Base-by-base conservation (phyloP, 2,329 filamentous ascomycete genomes). In the Pestalotiopsis sp. region DNA sequence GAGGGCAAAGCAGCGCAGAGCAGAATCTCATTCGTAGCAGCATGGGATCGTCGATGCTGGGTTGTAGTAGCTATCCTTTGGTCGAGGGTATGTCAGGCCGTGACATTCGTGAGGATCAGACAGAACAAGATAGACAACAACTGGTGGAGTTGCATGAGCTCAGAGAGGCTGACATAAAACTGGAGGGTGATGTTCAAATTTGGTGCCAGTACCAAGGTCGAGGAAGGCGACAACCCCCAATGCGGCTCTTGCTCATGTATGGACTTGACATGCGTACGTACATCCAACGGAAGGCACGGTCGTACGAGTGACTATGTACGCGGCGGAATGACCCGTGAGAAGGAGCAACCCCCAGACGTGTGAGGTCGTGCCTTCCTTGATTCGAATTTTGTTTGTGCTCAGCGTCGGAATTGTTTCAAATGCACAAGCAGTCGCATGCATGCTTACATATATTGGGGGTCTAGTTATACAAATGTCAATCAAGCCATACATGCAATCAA, bases 191-290 rank as follows among this genome's bases (percentile, higher is more conserved):
- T 52, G 44, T 52, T n/a, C 20, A 9, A n/a, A n/a, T 52, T 52
- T 52, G 44, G 44, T 20, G 44, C 44, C 17, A 6, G 44, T 20
- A 22, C 44, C 30, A 35, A 35, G 30, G 30, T 35, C 30, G 30
- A 35, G 30, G 7, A 17, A 17, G 22, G 30, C 26, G 17, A 61
- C 24, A n/a, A 38, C 24, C 14, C 35, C n/a, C 14, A 61, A 61
- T 61, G 58, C 58, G 58, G 58, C 58, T 61, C 58, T 61, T 14
- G 58, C 58, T 52, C 30, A 35, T 35, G 30, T 35, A 35, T 52
- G 3, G 17, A 48, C 39, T 48, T 6, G 40, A 14, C 20, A 35
- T 35, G 30, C 30, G 30, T 35, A 35, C 30, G 30, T 35, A 35
- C 30, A 35, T 35, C 30, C 30, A 35, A 35, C 7, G 30, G 30